Evolutionary conservation across 2,329 filamentous ascomycete species (phyloP).

Genomic region (Verticillium tricorpus): DNA sequence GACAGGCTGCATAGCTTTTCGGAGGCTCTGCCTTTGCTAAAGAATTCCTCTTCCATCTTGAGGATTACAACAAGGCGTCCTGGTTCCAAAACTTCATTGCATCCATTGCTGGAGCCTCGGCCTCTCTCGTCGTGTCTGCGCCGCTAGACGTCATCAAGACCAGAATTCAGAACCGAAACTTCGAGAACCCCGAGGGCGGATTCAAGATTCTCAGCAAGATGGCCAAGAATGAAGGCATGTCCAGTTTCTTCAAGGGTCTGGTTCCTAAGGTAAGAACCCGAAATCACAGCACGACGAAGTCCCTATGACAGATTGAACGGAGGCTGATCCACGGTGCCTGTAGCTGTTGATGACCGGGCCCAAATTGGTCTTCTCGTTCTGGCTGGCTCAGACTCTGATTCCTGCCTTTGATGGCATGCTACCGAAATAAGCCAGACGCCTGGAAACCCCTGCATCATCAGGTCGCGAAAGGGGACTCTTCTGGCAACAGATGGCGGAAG

Average conservation of each 20-base stretch:
- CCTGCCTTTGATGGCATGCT: constrained; percentile 70
- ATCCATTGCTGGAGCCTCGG: constrained; percentile 89
- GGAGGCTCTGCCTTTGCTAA: constrained; percentile 97
- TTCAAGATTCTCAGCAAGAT: constrained; percentile 91
- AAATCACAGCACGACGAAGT: not conserved
- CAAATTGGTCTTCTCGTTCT: constrained; percentile 99
- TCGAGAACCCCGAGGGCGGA: constrained; percentile 93
- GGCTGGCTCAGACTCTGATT: constrained; percentile 97
- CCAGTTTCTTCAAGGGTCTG: constrained; percentile 95
- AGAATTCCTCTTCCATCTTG: constrained; percentile 85
- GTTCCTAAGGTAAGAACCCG: constrained; percentile 69
- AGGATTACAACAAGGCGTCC: constrained; percentile 90
- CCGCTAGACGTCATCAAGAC: constrained; percentile 98
- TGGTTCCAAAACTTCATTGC: constrained; percentile 98
- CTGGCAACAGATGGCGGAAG: too few species aligned
- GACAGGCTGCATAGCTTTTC: constrained; percentile 63
- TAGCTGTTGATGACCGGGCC: constrained; percentile 96
- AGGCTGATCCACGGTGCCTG: not conserved
- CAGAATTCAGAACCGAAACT: constrained; percentile 96
- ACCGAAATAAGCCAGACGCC: constrained; percentile 7
- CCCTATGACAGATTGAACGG: not conserved
- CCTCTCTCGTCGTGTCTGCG: constrained; percentile 93
- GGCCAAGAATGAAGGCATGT: constrained; percentile 81
- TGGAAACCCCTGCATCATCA: too few species aligned
- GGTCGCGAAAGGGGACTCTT: too few species aligned